Base-by-base conservation (phyloP, 1,284 basidiomycete species). In the Tilletiaria anomala region DNA sequence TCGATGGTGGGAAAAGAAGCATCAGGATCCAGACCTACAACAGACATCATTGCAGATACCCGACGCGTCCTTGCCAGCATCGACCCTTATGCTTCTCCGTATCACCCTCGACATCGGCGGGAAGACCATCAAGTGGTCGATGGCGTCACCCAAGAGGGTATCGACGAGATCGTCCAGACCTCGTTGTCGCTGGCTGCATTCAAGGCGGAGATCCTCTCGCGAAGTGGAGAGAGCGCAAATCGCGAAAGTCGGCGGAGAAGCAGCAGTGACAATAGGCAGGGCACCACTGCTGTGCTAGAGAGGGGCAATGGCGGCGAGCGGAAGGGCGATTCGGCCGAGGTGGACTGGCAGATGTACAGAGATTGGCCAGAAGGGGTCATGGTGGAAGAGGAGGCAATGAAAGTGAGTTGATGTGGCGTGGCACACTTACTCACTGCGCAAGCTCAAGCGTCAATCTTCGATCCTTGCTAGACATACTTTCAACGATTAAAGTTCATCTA, bases 151-250 rank as follows among this genome's bases (percentile, higher is more conserved):
- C 10, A n/a, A 29, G 26, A n/a, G n/a, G 26, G 26, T 29, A n/a
- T 8, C 26, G 26, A n/a, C 8, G 8, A 29, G 10, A n/a, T n/a
- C n/a, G 26, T 17, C 40, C 35, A 41, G 29, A 35, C 8, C 38
- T 32, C 23, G 51, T 43, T 35, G 33, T 40, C 3, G 35, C 37
- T 1, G 49, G 39, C 35, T 36, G 37, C 8, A 29, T 24, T n/a
- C 29, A 36, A 15, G 39, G 35, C 17, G 32, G 14, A 11, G 26
- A 12, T 29, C 31, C 32, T 29, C 3, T 42, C 49, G 42, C 40
- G 53, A n/a, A n/a, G n/a, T n/a, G n/a, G n/a, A n/a, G n/a, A n/a
- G n/a, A n/a, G n/a, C n/a, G n/a, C n/a, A n/a, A n/a, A n/a, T n/a
- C n/a, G n/a, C n/a, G n/a, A n/a, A n/a, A n/a, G n/a, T n/a, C n/a